Percentiles rank a stretch among this genome's conserved stretches.
Evolutionary conservation across 257 asterid species (phyloP).

Genomic region (Ligustrum vulgare): DNA sequence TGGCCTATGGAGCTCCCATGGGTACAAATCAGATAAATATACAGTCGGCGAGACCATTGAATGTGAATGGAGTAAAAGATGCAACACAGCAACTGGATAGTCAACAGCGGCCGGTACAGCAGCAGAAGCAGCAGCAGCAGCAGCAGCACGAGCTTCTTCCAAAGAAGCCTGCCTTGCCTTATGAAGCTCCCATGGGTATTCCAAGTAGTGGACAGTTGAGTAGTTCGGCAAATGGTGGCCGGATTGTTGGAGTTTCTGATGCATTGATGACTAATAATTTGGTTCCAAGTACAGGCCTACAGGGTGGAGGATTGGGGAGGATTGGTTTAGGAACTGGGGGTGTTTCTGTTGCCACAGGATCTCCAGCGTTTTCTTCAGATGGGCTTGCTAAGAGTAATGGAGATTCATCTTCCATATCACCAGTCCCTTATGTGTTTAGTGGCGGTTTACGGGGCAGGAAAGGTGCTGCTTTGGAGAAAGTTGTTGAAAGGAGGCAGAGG

Average conservation of each 20-base stretch:
- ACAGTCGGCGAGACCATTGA: slow-evolving; percentile 54
- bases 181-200: slow-evolving; percentile 61
- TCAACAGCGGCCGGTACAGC: slow-evolving; percentile 29
- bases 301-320: slow-evolving; percentile 58
- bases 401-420: slow-evolving; percentile 67
- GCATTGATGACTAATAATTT: slow-evolving; percentile 34
- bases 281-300: slow-evolving; percentile 42
- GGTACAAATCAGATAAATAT: not conserved
- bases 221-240: slow-evolving; percentile 51
- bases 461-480: slow-evolving; percentile 73
- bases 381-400: slow-evolving; percentile 72
- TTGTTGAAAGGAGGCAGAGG: slow-evolving; percentile 92
- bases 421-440: slow-evolving; percentile 69
- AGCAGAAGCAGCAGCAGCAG: slow-evolving; percentile 30
- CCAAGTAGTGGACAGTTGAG: slow-evolving; percentile 42
- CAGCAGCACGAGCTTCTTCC: slow-evolving; percentile 62
- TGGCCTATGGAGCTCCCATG: not conserved
- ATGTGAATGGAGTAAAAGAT: slow-evolving; percentile 56
- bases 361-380: slow-evolving; percentile 78
- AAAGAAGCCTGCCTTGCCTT: slow-evolving; percentile 54
- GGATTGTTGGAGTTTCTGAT: slow-evolving; percentile 55
- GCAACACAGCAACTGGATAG: slow-evolving; percentile 40
- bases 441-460: slow-evolving; percentile 76
- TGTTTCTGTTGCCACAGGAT: slow-evolving; percentile 33
- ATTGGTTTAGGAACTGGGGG: slow-evolving; percentile 49